These are phyloP conservation scores for Quaeritorhiza haematococci DNA, from an alignment of 371 early-diverging fungal genomes.

Conservation along the genomic window DNA sequence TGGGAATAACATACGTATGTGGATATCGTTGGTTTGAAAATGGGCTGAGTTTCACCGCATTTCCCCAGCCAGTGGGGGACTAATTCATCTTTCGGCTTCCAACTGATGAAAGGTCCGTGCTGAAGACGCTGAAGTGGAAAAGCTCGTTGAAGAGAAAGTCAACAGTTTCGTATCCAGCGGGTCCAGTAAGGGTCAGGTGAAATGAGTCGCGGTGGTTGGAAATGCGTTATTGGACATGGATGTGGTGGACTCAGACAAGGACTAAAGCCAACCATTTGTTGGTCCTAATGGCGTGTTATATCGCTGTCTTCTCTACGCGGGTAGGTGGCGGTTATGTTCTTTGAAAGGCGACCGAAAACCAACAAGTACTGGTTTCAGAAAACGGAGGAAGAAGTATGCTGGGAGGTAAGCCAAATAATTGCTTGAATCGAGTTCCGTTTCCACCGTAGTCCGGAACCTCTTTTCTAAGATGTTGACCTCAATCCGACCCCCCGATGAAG, in stretches of 20 bases:
- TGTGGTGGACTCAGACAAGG: background rate
- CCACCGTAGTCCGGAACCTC: no score
- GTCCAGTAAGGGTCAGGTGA: background rate
- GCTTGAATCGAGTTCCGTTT: no score
- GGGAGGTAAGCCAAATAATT: conserved; percentile 69
- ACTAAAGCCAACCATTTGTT: background rate
- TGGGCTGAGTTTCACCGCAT: background rate
- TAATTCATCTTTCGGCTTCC: background rate
- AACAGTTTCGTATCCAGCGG: background rate
- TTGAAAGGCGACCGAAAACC: conserved; percentile 72
- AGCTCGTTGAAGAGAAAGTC: background rate
- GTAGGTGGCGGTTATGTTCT: conserved; percentile 69
- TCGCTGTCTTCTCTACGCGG: background rate
- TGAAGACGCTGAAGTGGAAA: background rate
- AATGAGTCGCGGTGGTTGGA: background rate
- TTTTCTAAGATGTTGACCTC: no score
- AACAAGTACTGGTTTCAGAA: conserved; percentile 60
- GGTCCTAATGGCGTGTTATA: background rate
- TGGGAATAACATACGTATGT: conserved; percentile 67
- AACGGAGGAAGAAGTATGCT: conserved; percentile 76
- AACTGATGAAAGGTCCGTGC: background rate
- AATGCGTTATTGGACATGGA: background rate
- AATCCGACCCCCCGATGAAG: conserved; percentile 7
- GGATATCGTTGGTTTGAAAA: background rate
- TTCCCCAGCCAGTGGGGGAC: background rate